phyloP scores from a whole-genome alignment of 192 early-diverging fungal species.

The Coemansia javaensis region DNA sequence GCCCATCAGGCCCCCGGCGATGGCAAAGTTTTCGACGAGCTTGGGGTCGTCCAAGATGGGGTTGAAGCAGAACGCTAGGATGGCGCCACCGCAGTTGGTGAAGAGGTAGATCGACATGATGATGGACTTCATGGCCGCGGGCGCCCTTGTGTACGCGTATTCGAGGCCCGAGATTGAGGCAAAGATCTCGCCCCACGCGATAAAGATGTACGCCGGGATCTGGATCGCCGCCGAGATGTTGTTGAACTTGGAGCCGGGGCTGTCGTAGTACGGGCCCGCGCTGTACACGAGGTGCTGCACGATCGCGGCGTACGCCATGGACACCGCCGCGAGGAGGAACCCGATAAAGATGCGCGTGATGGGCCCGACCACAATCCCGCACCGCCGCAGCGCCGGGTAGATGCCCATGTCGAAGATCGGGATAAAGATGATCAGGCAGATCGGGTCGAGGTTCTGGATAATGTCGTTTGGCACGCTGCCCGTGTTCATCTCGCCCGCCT shows the following conservation, averaged over 20 bases:
- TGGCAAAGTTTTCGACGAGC: conserved; percentile 62
- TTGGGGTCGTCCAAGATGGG: conserved; percentile 52
- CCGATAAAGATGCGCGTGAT: conserved; percentile 57
- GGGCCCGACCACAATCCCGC: conserved; percentile 51
- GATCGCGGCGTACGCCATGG: conserved; percentile 60
- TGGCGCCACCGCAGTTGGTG: conserved; percentile 55
- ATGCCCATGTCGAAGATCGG: conserved; percentile 54
- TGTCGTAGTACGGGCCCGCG: conserved; percentile 45
- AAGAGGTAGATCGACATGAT: conserved; percentile 58
- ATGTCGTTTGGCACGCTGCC: conserved; percentile 58
- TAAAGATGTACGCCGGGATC: conserved; percentile 54
- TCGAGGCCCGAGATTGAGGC: conserved; percentile 63
- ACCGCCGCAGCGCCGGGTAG: conserved; percentile 54
- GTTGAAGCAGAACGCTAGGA: conserved; percentile 57
- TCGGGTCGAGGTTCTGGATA: conserved; percentile 58
- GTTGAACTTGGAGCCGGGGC: conserved; percentile 45
- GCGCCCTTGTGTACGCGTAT: conserved; percentile 60
- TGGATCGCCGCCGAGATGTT: conserved; percentile 54
- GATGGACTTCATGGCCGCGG: conserved; percentile 58
- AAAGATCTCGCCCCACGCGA: conserved; percentile 58
- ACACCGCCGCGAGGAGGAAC: conserved; percentile 51
- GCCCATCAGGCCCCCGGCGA: conserved; percentile 50
- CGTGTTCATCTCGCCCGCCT: conserved; percentile 58
- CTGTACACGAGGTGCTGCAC: conserved; percentile 57
- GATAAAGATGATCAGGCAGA: conserved; percentile 54